phyloP scores from a whole-genome alignment of 108 stramenopile genomes.

The Asterionellopsis glacialis region DNA sequence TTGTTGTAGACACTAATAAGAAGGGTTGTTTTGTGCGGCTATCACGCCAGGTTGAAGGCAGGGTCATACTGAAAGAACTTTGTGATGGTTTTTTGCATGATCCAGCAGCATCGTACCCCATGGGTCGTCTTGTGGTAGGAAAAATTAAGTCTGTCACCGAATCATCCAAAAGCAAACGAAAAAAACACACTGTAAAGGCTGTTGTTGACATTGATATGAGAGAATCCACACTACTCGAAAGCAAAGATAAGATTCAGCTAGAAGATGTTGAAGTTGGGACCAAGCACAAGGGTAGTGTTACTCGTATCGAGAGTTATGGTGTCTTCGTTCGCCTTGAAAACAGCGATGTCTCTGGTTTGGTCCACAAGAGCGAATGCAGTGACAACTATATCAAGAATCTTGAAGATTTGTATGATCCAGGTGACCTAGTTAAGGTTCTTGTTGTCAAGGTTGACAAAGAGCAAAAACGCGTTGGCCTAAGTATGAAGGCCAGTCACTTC shows the following conservation, averaged over 20 bases:
- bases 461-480: constrained; percentile 60
- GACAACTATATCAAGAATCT: constrained; percentile 81
- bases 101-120: constrained; percentile 73
- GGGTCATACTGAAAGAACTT: constrained; percentile 87
- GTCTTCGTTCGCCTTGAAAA: constrained; percentile 87
- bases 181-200: constrained; percentile 15
- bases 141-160: constrained; percentile 63
- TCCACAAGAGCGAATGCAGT: constrained; percentile 88
- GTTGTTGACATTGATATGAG: constrained; percentile 75
- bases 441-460: constrained; percentile 83
- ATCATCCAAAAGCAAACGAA: constrained; percentile 16
- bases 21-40: constrained; percentile 93
- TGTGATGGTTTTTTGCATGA: constrained; percentile 82
- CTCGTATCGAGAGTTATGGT: constrained; percentile 84
- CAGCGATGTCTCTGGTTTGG: constrained; percentile 87
- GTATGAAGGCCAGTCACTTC: constrained; percentile 93
- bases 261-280: constrained; percentile 69
- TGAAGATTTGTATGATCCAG: constrained; percentile 74
- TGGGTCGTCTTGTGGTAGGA: constrained; percentile 88
- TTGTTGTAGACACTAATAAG: constrained; percentile 79
- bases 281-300: constrained; percentile 86
- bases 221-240: constrained; percentile 63
- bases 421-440: constrained; percentile 91
- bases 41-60: constrained; percentile 65
- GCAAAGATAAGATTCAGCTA: constrained; percentile 46